These are phyloP conservation scores for Thalassiosira mediterranea DNA, from an alignment of 352 stramenopile species.

Conservation along the genomic window DNA sequence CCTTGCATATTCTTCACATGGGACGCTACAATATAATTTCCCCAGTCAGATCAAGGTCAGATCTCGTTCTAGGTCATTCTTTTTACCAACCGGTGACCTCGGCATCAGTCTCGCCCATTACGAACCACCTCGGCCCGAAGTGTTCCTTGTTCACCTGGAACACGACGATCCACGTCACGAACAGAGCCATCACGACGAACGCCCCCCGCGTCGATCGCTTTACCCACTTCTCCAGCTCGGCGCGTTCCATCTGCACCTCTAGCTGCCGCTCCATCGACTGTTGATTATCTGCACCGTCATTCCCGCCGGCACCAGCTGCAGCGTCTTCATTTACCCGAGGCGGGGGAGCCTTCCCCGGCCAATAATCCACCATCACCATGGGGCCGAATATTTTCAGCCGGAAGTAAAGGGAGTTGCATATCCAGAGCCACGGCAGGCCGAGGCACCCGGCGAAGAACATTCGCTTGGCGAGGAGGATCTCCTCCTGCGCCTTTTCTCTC, in stretches of 20 bases:
- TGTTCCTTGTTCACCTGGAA: conserved; percentile 69
- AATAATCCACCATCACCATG: conserved; percentile 47
- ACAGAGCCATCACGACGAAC: conserved; percentile 49
- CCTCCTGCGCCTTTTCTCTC: conserved; percentile 40
- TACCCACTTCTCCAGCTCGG: conserved; percentile 65
- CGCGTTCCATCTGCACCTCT: conserved; percentile 20
- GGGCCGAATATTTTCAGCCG: conserved; percentile 42
- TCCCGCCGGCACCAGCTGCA: neutral
- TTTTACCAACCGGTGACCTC: conserved; percentile 70
- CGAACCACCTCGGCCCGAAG: conserved; percentile 70
- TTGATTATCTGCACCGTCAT: neutral
- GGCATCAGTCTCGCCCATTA: conserved; percentile 60
- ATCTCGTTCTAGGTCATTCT: neutral
- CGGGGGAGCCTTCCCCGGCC: conserved; percentile 32
- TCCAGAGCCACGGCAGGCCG: conserved; percentile 81
- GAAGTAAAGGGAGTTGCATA: conserved; percentile 75
- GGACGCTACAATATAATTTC: neutral
- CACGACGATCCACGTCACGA: conserved; percentile 70
- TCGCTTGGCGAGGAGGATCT: conserved; percentile 64
- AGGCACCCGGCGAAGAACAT: conserved; percentile 73
- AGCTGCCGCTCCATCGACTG: conserved; percentile 13
- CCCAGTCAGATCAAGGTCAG: neutral
- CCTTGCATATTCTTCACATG: no score
- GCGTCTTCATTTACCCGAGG: neutral
- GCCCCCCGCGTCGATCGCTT: conserved; percentile 56